phyloP scores from a whole-genome alignment of 2,329 filamentous ascomycete genomes.

The Aspergillus ustus region DNA sequence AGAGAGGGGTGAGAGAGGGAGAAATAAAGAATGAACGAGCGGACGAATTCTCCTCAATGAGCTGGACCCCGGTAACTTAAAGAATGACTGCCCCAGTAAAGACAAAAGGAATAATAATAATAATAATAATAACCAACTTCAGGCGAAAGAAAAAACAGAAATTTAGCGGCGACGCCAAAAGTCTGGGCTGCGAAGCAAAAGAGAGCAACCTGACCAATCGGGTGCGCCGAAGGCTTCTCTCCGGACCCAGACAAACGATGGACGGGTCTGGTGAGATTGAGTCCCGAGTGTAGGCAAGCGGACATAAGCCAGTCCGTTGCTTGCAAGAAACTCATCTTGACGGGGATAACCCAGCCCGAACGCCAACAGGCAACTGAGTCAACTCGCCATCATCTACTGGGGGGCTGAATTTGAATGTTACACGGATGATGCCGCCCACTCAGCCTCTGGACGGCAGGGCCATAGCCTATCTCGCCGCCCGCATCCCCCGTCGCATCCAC shows the following conservation, averaged over 20 bases:
- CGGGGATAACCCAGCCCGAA: not conserved
- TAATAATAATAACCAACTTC: slow-evolving; percentile 12
- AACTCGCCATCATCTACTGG: not conserved
- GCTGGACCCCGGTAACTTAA: slow-evolving; percentile 1
- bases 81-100: slow-evolving; percentile 7
- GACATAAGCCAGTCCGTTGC: not conserved
- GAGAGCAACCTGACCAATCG: slow-evolving; percentile 1
- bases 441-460: not conserved
- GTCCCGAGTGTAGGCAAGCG: not conserved
- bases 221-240: not conserved
- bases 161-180: slow-evolving; percentile 4
- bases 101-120: slow-evolving; percentile 4
- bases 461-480: not conserved
- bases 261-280: not conserved
- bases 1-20: not conserved
- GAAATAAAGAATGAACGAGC: not conserved
- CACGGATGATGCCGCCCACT: not conserved
- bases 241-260: not conserved
- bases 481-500: not conserved
- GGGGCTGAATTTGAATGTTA: not conserved
- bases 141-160: slow-evolving; percentile 19
- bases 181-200: not conserved
- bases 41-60: not conserved
- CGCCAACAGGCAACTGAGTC: not conserved
- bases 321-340: not conserved